Evolutionary conservation across 352 stramenopile species (phyloP).

Genomic region (Globisporangium yorkense): DNA sequence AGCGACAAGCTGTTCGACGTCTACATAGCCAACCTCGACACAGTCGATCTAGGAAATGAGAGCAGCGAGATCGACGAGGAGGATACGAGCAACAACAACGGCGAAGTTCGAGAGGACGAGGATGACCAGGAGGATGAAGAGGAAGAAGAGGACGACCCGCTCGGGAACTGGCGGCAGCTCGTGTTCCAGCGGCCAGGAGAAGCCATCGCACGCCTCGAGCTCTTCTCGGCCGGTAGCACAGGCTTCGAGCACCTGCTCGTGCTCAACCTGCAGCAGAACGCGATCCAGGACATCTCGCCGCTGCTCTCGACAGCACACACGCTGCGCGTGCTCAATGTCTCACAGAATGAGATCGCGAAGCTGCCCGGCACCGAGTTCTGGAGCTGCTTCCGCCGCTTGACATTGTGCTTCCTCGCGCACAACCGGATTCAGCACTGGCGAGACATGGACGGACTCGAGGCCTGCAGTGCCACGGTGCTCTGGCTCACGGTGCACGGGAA

Average conservation of each 20-base stretch:
- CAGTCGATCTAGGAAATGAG: background rate
- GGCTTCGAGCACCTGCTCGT: conserved; percentile 51
- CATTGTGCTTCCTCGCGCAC: conserved; percentile 51
- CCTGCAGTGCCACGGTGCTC: conserved; percentile 27
- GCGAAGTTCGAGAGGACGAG: background rate
- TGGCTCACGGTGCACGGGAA: conserved; percentile 65
- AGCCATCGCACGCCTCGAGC: conserved; percentile 17
- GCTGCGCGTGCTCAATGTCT: conserved; percentile 52
- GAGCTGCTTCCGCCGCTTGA: conserved; percentile 35
- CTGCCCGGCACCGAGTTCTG: conserved; percentile 50
- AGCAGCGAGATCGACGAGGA: background rate
- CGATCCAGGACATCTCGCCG: conserved; percentile 45
- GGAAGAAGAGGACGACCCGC: conserved; percentile 4
- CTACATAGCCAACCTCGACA: background rate
- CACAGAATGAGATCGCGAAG: conserved; percentile 41
- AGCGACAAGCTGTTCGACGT: background rate
- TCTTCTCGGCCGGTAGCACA: conserved; percentile 25
- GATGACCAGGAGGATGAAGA: background rate
- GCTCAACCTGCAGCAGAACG: conserved; percentile 59
- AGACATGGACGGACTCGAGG: conserved; percentile 39
- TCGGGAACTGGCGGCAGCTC: conserved; percentile 37
- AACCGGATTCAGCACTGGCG: conserved; percentile 48
- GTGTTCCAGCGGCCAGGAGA: conserved; percentile 54
- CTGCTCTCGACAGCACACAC: conserved; percentile 33
- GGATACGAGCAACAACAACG: background rate